These are phyloP conservation scores for Nannizzia gypsea DNA, from an alignment of 2,329 filamentous ascomycete species.

Conservation along the genomic window DNA sequence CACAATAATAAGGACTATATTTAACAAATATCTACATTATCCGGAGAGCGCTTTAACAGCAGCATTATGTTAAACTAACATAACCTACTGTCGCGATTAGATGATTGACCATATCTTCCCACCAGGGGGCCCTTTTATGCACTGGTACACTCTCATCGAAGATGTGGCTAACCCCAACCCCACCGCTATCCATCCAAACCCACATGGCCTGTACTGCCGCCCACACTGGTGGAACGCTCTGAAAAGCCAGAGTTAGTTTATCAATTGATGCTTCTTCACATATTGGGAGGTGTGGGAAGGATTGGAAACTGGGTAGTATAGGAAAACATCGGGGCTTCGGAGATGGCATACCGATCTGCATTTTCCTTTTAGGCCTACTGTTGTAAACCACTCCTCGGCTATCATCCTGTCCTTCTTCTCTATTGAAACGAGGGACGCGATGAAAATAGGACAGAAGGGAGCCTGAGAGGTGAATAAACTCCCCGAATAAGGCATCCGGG, in stretches of 20 bases:
- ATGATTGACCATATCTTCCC: not conserved
- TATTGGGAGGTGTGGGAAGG: too few relatives aligned
- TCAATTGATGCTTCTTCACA: not conserved
- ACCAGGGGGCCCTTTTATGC: not conserved
- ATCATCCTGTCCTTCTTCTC: constrained; percentile 8
- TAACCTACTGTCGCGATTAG: constrained; percentile 4
- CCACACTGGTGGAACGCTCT: constrained; percentile 7
- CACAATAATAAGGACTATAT: not conserved
- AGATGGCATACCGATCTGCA: constrained; percentile 4
- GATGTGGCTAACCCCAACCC: not conserved
- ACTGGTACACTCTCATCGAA: not conserved
- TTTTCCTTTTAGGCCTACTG: not conserved
- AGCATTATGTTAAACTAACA: constrained; percentile 3
- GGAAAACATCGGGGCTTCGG: not conserved
- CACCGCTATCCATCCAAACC: not conserved
- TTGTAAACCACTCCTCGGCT: constrained; percentile 8
- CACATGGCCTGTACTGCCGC: not conserved
- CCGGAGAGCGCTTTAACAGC: not conserved
- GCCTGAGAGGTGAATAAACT: constrained; percentile 11
- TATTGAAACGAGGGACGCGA: constrained; percentile 8
- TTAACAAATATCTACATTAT: not conserved
- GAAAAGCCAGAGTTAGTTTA: not conserved
- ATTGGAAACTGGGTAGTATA: not conserved
- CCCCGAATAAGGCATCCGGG: constrained; percentile 9
- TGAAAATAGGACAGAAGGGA: constrained; percentile 9